Conservation (phyloP, 2,329 filamentous ascomycete genomes). For the Ophiostoma pallidulum region DNA sequence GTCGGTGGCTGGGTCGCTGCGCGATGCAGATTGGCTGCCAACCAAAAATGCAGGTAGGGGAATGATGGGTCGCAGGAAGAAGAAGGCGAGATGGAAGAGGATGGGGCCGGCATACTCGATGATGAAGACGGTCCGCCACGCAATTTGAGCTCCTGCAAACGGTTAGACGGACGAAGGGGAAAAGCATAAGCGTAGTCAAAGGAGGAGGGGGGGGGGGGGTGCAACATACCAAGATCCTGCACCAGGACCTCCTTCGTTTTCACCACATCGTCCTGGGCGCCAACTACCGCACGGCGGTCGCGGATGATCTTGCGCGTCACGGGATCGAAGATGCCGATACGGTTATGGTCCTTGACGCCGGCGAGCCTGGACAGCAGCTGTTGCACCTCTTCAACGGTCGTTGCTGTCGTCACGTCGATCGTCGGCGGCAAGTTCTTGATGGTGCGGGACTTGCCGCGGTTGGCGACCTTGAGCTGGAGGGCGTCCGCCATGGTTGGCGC, state of each 20-base stretch:
- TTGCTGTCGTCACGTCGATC: constrained; percentile 38
- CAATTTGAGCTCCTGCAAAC: constrained; percentile 66
- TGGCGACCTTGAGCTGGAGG: constrained; percentile 34
- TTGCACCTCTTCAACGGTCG: constrained; percentile 54
- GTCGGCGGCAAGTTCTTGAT: constrained; percentile 45
- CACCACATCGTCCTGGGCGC: constrained; percentile 38
- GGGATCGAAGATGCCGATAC: constrained; percentile 53
- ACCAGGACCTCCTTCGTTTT: constrained; percentile 58
- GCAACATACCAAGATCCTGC: constrained; percentile 74
- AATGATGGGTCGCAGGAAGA: constrained; percentile 67
- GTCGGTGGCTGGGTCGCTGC: constrained; percentile 34
- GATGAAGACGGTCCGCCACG: constrained; percentile 88
- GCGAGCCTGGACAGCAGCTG: constrained; percentile 40
- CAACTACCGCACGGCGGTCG: constrained; percentile 47
- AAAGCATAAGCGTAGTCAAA: not conserved
- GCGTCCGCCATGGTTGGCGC: constrained; percentile 13
- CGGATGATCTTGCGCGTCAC: constrained; percentile 53
- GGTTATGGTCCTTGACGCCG: constrained; percentile 47
- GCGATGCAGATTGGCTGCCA: constrained; percentile 25
- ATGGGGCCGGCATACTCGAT: constrained; percentile 92
- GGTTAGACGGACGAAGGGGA: not conserved
- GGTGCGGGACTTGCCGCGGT: constrained; percentile 38
- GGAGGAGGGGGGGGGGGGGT: constrained; percentile 15
- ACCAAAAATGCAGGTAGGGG: constrained; percentile 26
- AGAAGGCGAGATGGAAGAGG: constrained; percentile 68